phyloP scores from a whole-genome alignment of 768 basidiomycete genomes.

The Plicaturopsis crispa region DNA sequence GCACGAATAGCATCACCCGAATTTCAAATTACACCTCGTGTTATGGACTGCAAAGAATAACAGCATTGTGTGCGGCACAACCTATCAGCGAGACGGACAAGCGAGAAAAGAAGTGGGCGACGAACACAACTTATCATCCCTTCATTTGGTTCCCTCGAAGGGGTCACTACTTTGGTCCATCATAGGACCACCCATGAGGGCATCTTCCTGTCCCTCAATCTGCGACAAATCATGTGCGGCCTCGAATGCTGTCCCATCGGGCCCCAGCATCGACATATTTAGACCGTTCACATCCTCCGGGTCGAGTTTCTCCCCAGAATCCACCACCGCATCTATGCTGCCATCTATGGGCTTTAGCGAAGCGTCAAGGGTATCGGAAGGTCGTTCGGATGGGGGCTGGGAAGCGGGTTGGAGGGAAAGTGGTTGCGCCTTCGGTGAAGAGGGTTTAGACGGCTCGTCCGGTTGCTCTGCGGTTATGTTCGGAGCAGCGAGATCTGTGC shows the following conservation, averaged over 20 bases:
- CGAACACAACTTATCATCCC: too few relatives aligned
- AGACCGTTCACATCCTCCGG: constrained; percentile 36
- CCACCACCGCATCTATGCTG: constrained; percentile 30
- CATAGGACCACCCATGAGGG: constrained; percentile 48
- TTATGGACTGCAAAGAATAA: too few relatives aligned
- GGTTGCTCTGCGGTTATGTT: constrained; percentile 29
- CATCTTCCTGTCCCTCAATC: constrained; percentile 38
- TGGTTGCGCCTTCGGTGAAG: constrained; percentile 63
- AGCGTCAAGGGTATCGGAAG: constrained; percentile 40
- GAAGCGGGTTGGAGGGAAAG: constrained; percentile 42
- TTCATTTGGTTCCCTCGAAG: too few relatives aligned
- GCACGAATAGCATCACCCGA: too few relatives aligned
- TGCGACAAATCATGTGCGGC: constrained; percentile 46
- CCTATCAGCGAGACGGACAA: too few relatives aligned
- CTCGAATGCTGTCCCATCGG: constrained; percentile 57
- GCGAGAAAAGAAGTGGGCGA: too few relatives aligned
- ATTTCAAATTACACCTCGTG: too few relatives aligned
- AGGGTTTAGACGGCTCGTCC: constrained; percentile 51
- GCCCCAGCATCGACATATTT: constrained; percentile 58
- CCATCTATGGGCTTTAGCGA: constrained; percentile 50
- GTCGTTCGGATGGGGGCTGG: constrained; percentile 34
- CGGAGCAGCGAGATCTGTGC: too few relatives aligned
- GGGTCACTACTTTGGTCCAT: constrained; percentile 58
- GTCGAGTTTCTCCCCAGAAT: constrained; percentile 27
- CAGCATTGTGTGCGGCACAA: too few relatives aligned